These are phyloP conservation scores for Gonapodya prolifera DNA, from an alignment of 192 early-diverging fungal genomes.

Conservation along the genomic window DNA sequence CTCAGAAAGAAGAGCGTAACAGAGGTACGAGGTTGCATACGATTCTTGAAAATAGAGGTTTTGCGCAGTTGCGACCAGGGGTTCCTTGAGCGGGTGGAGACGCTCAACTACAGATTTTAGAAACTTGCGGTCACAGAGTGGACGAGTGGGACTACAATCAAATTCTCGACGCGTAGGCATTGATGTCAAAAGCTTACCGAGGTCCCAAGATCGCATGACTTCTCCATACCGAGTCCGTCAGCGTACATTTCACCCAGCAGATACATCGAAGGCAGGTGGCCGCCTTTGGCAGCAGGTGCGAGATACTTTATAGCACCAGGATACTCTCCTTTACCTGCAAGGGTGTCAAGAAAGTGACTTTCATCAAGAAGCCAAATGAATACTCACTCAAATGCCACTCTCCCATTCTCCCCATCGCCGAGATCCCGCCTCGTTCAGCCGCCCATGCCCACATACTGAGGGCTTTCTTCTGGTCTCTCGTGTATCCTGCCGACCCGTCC, in stretches of 20 bases:
- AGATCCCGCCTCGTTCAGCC: slow-evolving; percentile 49
- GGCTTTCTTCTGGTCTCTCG: slow-evolving; percentile 39
- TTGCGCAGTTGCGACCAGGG: too few relatives aligned
- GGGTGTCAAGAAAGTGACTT: too few relatives aligned
- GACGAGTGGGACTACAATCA: too few relatives aligned
- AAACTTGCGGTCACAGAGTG: too few relatives aligned
- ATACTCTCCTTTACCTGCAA: slow-evolving; percentile 11
- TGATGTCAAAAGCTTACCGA: slow-evolving; percentile 32
- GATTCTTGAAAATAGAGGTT: too few relatives aligned
- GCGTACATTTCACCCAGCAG: slow-evolving; percentile 61
- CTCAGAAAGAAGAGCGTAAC: too few relatives aligned
- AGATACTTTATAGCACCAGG: slow-evolving; percentile 36
- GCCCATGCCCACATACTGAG: slow-evolving; percentile 52
- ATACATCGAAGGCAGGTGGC: slow-evolving; percentile 68
- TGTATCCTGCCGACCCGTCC: slow-evolving; percentile 42
- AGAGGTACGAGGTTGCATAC: too few relatives aligned
- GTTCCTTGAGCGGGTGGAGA: too few relatives aligned
- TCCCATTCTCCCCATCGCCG: too few relatives aligned
- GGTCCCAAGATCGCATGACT: slow-evolving; percentile 53
- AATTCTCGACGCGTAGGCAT: too few relatives aligned
- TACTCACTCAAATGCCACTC: slow-evolving; percentile 26
- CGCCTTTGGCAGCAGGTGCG: slow-evolving; percentile 39
- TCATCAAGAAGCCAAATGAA: background rate
- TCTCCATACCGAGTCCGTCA: slow-evolving; percentile 29
- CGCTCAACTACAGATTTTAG: too few relatives aligned